These are phyloP conservation scores for Catharanthus roseus DNA, from an alignment of 257 asterid species.

Conservation along the genomic window DNA sequence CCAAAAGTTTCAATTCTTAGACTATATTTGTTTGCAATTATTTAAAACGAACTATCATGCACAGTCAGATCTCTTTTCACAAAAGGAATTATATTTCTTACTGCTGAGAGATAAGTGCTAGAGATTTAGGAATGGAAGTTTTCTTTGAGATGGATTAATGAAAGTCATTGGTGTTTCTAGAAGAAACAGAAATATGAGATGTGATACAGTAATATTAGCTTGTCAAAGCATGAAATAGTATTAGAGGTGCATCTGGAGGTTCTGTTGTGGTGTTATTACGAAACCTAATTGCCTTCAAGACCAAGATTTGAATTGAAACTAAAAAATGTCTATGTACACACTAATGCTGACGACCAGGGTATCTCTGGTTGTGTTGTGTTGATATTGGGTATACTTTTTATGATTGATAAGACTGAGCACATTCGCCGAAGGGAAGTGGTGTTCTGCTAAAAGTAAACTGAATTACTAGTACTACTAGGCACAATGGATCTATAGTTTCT, in stretches of 20 bases:
- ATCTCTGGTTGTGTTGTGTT: not conserved
- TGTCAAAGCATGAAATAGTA: not conserved
- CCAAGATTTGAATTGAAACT: not conserved
- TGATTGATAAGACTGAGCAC: not conserved
- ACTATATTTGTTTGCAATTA: not conserved
- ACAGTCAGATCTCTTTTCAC: not conserved
- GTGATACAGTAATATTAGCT: not conserved
- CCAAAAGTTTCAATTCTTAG: not conserved
- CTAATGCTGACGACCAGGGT: not conserved
- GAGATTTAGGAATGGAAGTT: not conserved
- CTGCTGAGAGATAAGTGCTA: not conserved
- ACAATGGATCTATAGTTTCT: not conserved
- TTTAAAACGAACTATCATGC: not conserved
- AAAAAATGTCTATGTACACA: not conserved
- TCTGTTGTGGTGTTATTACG: not conserved
- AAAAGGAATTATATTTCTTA: not conserved
- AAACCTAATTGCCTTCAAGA: not conserved
- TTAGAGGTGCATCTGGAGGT: not conserved
- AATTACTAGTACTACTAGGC: not conserved
- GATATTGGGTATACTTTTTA: not conserved
- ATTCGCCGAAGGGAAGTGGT: not conserved
- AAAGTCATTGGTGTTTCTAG: not conserved
- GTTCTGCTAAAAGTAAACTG: not conserved
- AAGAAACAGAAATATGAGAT: not conserved
- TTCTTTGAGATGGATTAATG: not conserved